phyloP scores from a whole-genome alignment of 257 asterid genomes.

The Ballota nigra region DNA sequence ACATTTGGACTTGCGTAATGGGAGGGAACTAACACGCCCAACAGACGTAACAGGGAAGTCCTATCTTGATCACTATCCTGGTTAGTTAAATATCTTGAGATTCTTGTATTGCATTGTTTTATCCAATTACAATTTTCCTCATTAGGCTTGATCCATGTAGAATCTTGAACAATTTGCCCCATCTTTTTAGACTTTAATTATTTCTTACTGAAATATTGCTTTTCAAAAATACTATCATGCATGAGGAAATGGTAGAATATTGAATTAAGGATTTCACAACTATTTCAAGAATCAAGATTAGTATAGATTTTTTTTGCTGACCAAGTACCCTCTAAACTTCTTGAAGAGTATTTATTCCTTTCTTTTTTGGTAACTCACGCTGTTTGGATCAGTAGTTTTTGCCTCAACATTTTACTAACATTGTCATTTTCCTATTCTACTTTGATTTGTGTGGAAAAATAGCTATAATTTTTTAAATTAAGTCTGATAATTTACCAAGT shows the following conservation, averaged over 20 bases:
- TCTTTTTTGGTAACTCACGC: not conserved
- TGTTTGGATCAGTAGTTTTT: not conserved
- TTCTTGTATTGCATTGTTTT: not conserved
- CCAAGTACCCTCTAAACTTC: not conserved
- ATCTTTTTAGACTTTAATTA: no score
- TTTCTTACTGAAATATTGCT: not conserved
- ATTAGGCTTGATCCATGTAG: not conserved
- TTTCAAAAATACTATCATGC: not conserved
- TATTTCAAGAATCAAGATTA: not conserved
- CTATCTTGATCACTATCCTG: conserved; percentile 39
- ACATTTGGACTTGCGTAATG: conserved; percentile 37
- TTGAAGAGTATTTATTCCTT: not conserved
- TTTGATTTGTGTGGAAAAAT: not conserved
- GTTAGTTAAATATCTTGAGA: conserved; percentile 29
- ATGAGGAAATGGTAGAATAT: not conserved
- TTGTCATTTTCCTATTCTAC: not conserved
- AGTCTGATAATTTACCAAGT: not conserved
- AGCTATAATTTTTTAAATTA: not conserved
- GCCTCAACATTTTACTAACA: not conserved
- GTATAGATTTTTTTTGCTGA: not conserved
- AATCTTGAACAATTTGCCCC: not conserved
- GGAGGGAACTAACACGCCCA: conserved; percentile 30
- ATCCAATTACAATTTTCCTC: not conserved
- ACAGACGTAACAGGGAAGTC: conserved; percentile 36
- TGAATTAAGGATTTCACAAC: not conserved